phyloP scores from a whole-genome alignment of 192 early-diverging fungal species.

The Backusella tarrabulga region DNA sequence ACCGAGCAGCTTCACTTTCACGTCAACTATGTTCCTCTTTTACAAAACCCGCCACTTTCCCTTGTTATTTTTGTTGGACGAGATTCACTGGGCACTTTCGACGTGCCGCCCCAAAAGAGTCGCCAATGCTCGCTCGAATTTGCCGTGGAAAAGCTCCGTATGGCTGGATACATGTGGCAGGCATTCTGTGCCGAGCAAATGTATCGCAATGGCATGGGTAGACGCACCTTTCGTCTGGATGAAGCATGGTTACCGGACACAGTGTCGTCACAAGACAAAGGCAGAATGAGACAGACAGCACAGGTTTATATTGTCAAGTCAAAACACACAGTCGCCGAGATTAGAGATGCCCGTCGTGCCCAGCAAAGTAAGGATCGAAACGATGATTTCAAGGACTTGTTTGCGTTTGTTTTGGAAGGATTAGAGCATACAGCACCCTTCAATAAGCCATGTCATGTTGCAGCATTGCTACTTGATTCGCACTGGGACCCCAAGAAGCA shows the following conservation, averaged over 20 bases:
- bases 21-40: slow-evolving; percentile 45
- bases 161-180: slow-evolving; percentile 70
- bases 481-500: slow-evolving; percentile 52
- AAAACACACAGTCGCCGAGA: slow-evolving; percentile 49
- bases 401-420: slow-evolving; percentile 46
- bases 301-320: slow-evolving; percentile 53
- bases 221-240: slow-evolving; percentile 64
- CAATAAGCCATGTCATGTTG: slow-evolving; percentile 43
- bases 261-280: slow-evolving; percentile 44
- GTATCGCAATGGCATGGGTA: slow-evolving; percentile 68
- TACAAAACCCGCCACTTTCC: slow-evolving; percentile 57
- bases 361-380: slow-evolving; percentile 47
- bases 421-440: slow-evolving; percentile 47
- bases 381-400: slow-evolving; percentile 44
- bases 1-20: slow-evolving; percentile 26
- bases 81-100: slow-evolving; percentile 57
- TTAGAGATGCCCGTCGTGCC: slow-evolving; percentile 53
- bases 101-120: slow-evolving; percentile 55
- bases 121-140: slow-evolving; percentile 44
- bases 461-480: slow-evolving; percentile 54
- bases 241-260: slow-evolving; percentile 56
- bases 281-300: slow-evolving; percentile 46
- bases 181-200: slow-evolving; percentile 72
- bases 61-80: slow-evolving; percentile 56
- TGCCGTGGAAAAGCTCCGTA: slow-evolving; percentile 56